These are phyloP conservation scores for Eremomyces bilateralis DNA, from an alignment of 495 filamentous ascomycete species.

Conservation along the genomic window DNA sequence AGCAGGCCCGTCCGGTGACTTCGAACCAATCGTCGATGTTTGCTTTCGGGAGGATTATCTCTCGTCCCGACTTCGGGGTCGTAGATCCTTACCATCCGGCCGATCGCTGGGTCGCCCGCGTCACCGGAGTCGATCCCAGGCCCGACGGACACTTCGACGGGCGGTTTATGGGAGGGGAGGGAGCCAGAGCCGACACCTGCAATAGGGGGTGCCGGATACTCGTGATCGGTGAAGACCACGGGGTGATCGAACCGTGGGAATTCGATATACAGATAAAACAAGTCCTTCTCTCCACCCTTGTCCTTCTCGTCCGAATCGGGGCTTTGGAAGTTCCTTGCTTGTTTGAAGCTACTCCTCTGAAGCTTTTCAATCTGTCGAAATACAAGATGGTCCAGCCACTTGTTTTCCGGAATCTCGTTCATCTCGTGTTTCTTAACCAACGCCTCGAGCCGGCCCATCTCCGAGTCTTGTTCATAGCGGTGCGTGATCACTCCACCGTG, in stretches of 20 bases:
- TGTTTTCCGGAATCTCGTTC: slow-evolving; percentile 75
- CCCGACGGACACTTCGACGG: slow-evolving; percentile 63
- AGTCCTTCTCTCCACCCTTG: slow-evolving; percentile 28
- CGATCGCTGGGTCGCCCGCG: slow-evolving; percentile 27
- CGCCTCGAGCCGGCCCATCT: slow-evolving; percentile 63
- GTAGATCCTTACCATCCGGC: slow-evolving; percentile 59
- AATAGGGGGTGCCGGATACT: slow-evolving; percentile 68
- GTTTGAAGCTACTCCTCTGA: slow-evolving; percentile 6
- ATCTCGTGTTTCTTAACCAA: slow-evolving; percentile 96
- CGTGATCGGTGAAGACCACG: slow-evolving; percentile 81
- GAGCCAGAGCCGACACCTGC: too few species aligned
- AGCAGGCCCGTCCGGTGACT: slow-evolving; percentile 83
- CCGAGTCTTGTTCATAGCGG: slow-evolving; percentile 38
- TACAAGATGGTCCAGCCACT: slow-evolving; percentile 88
- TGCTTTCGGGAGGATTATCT: slow-evolving; percentile 89
- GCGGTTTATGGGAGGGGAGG: slow-evolving; percentile 44
- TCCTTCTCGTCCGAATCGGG: slow-evolving; percentile 21
- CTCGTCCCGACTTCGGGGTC: slow-evolving; percentile 75
- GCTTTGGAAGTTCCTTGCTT: background rate
- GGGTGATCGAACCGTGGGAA: slow-evolving; percentile 92
- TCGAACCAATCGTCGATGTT: slow-evolving; percentile 76
- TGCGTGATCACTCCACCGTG: slow-evolving; percentile 16
- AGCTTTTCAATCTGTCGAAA: slow-evolving; percentile 65
- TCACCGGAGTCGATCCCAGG: slow-evolving; percentile 45
- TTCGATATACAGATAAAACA: slow-evolving; percentile 66